phyloP scores from a whole-genome alignment of 352 stramenopile genomes.

The Phytophthora idaei region DNA sequence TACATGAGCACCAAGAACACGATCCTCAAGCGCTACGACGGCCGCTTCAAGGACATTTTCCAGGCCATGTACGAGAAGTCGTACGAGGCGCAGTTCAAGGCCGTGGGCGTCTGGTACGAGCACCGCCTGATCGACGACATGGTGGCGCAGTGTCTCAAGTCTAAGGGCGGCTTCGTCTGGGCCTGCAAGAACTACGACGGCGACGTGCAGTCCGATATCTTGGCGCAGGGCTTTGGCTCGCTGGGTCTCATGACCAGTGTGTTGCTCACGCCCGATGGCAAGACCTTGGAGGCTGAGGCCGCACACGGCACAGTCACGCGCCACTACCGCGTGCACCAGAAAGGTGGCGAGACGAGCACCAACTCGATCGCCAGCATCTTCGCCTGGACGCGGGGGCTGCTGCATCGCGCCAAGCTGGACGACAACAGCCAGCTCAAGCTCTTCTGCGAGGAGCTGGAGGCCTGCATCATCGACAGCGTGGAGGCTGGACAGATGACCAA shows the following conservation, averaged over 20 bases:
- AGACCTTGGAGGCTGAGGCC: constrained; percentile 89
- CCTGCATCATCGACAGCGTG: constrained; percentile 80
- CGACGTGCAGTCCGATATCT: constrained; percentile 90
- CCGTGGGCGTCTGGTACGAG: constrained; percentile 80
- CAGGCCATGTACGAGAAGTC: constrained; percentile 83
- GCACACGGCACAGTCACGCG: constrained; percentile 90
- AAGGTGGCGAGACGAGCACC: constrained; percentile 87
- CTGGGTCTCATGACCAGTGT: constrained; percentile 91
- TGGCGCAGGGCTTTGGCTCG: constrained; percentile 89
- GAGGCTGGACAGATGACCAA: constrained; percentile 89
- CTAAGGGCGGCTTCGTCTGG: constrained; percentile 90
- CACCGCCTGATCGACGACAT: constrained; percentile 92
- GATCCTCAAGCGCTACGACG: constrained; percentile 90
- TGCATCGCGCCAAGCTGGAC: constrained; percentile 88
- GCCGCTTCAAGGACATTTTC: constrained; percentile 91
- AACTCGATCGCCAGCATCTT: constrained; percentile 92
- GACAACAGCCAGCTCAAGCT: constrained; percentile 72
- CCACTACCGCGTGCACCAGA: constrained; percentile 89
- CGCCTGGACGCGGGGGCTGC: constrained; percentile 85
- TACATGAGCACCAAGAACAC: constrained; percentile 93
- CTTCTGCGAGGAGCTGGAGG: constrained; percentile 81
- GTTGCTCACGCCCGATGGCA: constrained; percentile 81
- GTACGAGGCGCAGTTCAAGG: constrained; percentile 79
- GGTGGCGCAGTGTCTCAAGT: constrained; percentile 90
- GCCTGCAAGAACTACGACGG: constrained; percentile 93